Conservation (phyloP, 257 asterid species). For the Forsythia suspensa region DNA sequence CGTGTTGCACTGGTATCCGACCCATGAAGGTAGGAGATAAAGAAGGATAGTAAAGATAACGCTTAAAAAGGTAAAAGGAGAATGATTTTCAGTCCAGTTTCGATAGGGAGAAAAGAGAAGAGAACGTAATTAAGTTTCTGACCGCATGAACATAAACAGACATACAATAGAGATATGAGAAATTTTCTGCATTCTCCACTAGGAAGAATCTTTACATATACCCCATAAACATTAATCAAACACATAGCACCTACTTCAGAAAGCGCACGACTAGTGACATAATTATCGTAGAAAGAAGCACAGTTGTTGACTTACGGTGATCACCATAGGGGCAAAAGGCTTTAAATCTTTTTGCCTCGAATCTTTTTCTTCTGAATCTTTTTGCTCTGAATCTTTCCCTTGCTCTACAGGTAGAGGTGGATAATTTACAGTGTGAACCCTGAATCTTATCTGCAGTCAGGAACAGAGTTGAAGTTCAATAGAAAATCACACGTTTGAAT, state of each 20-base stretch:
- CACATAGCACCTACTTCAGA: neutral
- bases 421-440: slow-evolving; percentile 48
- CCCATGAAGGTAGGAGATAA: no score
- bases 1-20: neutral
- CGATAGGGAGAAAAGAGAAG: neutral
- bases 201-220: neutral
- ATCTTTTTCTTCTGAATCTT: neutral
- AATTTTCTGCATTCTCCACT: neutral
- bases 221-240: neutral
- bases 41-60: neutral
- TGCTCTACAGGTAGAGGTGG: slow-evolving; percentile 70
- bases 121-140: neutral
- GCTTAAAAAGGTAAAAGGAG: neutral
- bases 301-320: slow-evolving; percentile 30
- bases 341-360: slow-evolving; percentile 10
- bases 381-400: slow-evolving; percentile 31
- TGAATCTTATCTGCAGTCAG: slow-evolving; percentile 46
- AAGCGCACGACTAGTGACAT: neutral
- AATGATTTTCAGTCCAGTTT: neutral
- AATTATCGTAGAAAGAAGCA: neutral
- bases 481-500: neutral
- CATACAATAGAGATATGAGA: neutral
- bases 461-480: neutral
- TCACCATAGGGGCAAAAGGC: slow-evolving; percentile 51
- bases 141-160: neutral